Conservation (phyloP, 371 early-diverging fungal species). For the Basidiobolus meristosporus region DNA sequence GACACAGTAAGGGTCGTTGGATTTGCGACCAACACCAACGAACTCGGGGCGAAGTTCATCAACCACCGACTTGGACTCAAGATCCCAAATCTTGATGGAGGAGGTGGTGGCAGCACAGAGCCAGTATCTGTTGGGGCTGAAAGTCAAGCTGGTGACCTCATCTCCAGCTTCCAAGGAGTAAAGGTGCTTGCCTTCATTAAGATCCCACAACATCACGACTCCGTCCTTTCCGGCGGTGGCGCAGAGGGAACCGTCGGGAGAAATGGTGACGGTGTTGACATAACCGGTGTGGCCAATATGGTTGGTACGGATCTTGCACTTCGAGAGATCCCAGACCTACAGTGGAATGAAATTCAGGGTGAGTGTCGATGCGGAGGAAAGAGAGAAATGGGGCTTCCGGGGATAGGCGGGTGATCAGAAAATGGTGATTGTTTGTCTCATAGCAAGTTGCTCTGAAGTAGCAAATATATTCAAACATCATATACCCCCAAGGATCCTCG, state of each 20-base stretch:
- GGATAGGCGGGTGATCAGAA: not conserved
- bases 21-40: constrained; percentile 50
- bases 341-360: too few species aligned
- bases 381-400: too few species aligned
- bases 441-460: constrained; percentile 42
- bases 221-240: constrained; percentile 99
- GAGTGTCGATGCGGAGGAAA: too few species aligned
- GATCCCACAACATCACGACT: constrained; percentile 97
- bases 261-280: constrained; percentile 94
- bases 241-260: constrained; percentile 99
- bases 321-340: constrained; percentile 96
- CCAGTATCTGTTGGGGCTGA: constrained; percentile 99
- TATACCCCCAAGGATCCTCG: not conserved
- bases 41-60: constrained; percentile 90
- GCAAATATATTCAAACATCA: constrained; percentile 18
- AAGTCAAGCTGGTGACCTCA: constrained; percentile 89
- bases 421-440: constrained; percentile 26
- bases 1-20: constrained; percentile 66
- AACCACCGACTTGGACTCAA: constrained; percentile 91
- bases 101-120: constrained; percentile 93
- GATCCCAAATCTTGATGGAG: constrained; percentile 98
- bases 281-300: constrained; percentile 97
- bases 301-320: constrained; percentile 96
- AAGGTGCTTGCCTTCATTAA: constrained; percentile 98
- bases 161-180: constrained; percentile 95